Evolutionary conservation across 768 basidiomycete genomes (phyloP).

Genomic region (Pleurotus salmoneostramineus): DNA sequence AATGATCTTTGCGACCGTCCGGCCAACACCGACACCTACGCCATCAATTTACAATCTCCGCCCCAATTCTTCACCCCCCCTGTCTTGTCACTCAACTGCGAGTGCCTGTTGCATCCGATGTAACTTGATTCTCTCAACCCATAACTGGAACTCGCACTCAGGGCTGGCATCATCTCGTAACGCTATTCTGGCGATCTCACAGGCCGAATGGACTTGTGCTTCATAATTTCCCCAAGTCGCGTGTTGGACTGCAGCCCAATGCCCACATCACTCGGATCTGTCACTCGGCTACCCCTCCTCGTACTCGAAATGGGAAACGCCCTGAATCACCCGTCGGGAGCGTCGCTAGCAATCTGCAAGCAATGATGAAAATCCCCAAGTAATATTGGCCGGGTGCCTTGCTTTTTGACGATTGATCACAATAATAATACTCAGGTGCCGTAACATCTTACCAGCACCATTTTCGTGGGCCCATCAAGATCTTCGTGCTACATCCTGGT

Average conservation of each 20-base stretch:
- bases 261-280: conserved; percentile 7
- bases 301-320: too few species aligned
- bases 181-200: too few species aligned
- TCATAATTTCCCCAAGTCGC: background rate
- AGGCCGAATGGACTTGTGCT: background rate
- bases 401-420: too few species aligned
- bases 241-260: background rate
- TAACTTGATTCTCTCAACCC: background rate
- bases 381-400: too few species aligned
- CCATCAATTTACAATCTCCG: conserved; percentile 12
- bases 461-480: background rate
- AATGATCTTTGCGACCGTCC: conserved; percentile 20
- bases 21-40: conserved; percentile 10
- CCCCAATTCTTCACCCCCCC: conserved; percentile 6
- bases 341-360: background rate
- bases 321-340: background rate
- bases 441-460: background rate
- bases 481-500: background rate
- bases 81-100: conserved; percentile 9
- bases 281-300: background rate
- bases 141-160: background rate
- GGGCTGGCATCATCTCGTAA: too few species aligned
- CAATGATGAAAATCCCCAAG: too few species aligned
- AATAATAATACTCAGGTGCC: background rate
- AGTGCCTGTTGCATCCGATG: conserved; percentile 7